Evolutionary conservation across 768 basidiomycete genomes (phyloP).

Genomic region (Lepiota venenata): DNA sequence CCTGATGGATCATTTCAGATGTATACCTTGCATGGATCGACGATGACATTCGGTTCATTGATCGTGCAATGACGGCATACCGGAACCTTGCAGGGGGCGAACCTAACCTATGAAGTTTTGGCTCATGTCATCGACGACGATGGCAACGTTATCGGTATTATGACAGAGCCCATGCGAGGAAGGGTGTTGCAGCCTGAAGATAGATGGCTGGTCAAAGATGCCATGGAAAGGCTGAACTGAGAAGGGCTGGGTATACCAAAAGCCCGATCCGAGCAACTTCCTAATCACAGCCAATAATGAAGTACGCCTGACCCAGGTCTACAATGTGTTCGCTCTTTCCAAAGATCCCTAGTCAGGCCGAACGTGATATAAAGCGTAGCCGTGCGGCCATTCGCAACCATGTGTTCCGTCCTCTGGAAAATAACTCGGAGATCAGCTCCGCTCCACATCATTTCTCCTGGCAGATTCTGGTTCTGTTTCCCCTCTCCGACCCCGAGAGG

Average conservation of each 20-base stretch:
- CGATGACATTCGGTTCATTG: not conserved
- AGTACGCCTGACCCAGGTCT: not conserved
- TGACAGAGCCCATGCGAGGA: conserved; percentile 3
- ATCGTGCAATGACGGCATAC: conserved; percentile 11
- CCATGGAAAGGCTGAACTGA: not conserved
- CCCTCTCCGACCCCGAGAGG: too few species aligned
- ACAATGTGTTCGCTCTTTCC: not conserved
- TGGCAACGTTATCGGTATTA: not conserved
- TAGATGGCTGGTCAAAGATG: not conserved
- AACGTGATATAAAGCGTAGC: too few species aligned
- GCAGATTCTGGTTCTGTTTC: too few species aligned
- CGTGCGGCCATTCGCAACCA: too few species aligned
- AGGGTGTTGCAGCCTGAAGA: not conserved
- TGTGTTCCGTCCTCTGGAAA: too few species aligned
- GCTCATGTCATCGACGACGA: conserved; percentile 5
- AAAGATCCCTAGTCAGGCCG: too few species aligned
- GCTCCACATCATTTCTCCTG: too few species aligned
- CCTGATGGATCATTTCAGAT: not conserved
- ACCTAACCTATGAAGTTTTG: conserved; percentile 5
- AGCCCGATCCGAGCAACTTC: not conserved
- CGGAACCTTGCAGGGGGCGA: conserved; percentile 3
- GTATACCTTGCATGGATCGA: not conserved
- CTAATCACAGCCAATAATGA: not conserved
- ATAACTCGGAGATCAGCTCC: too few species aligned
- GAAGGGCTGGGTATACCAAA: conserved; percentile 1